These are phyloP conservation scores for Phragmites australis DNA, from an alignment of 176 grass and related monocot genomes.

Conservation along the genomic window DNA sequence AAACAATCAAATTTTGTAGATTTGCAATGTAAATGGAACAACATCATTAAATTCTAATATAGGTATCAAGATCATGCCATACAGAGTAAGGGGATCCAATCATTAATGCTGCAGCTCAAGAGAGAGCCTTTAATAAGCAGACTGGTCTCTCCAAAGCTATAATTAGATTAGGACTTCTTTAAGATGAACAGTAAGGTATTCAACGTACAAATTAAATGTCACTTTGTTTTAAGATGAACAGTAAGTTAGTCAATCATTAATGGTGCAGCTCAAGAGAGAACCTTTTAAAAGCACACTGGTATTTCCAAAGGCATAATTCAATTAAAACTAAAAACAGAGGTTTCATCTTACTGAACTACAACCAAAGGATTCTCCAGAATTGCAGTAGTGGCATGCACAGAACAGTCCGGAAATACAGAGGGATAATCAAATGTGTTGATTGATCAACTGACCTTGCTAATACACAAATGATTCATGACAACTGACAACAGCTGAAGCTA, in stretches of 20 bases:
- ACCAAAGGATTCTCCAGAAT: slow-evolving; percentile 6
- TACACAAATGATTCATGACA: not conserved
- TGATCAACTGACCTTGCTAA: slow-evolving; percentile 13
- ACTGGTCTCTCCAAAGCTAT: too few species aligned
- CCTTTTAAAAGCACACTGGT: not conserved
- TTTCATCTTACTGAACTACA: not conserved
- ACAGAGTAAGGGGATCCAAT: too few species aligned
- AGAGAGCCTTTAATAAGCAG: too few species aligned
- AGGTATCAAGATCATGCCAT: not conserved
- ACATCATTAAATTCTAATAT: not conserved
- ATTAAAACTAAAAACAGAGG: not conserved
- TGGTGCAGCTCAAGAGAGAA: not conserved
- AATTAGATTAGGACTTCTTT: too few species aligned
- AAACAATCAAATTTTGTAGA: not conserved
- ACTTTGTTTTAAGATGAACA: not conserved
- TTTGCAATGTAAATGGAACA: not conserved
- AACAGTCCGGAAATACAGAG: slow-evolving; percentile 3
- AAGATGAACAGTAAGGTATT: too few species aligned
- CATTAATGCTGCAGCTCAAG: too few species aligned
- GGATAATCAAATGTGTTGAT: slow-evolving; percentile 5
- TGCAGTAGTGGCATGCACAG: not conserved
- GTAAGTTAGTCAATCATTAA: not conserved
- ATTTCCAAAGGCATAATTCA: not conserved
- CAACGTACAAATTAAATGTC: too few species aligned
- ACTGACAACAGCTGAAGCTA: slow-evolving; percentile 30